Evolutionary conservation across 83 land plant species (phyloP), one percentile per base, ranked within the genome.

Genomic region (Picea mariana): DNA sequence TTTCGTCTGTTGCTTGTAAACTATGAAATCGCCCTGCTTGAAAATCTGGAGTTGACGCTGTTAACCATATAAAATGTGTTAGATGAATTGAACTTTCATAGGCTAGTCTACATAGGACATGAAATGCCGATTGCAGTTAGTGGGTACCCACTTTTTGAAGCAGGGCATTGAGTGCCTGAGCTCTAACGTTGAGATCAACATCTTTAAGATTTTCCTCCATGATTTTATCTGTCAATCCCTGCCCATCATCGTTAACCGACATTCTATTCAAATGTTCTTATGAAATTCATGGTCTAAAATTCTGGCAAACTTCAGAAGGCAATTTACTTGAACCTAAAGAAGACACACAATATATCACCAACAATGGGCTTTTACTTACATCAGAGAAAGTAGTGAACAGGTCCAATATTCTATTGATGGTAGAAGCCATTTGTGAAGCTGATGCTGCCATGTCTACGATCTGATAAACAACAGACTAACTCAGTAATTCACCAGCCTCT

Each of bases 181-280:
- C 81, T 47, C 85, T 24, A 61, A 79, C 4, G 26, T 71, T 78
- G 42, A 83, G 55, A 9, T 78, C 72, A 34, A 84, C 68, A 40
- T 65, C 86, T 65, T 63, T 59, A 66, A 83, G 80, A n/a, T 86
- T 84, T 26, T 83, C 82, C 3, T 83, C 85, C 62, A 86, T 18
- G 60, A 86, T 78, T 61, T 83, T 83, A 61, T 79, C 86, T 64
- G 82, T 73, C 82, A 86, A 69, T 58, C 87, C 79, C 87, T 86
- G 87, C 84, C 77, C 65, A 75, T 15, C 49, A 77, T 59, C 38
- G 8, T 77, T 12, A 77, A 23, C 40, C 55, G 11, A 55, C 8
- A 24, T 58, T 20, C 23, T 58, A 26, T 55, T 77, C 11, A 49
- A 77, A 65, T 65, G 9, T n/a, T 65, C 67, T 23, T 6, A 20